Base-by-base conservation (phyloP, 495 filamentous ascomycete species). In the Tetracladium setigerum region DNA sequence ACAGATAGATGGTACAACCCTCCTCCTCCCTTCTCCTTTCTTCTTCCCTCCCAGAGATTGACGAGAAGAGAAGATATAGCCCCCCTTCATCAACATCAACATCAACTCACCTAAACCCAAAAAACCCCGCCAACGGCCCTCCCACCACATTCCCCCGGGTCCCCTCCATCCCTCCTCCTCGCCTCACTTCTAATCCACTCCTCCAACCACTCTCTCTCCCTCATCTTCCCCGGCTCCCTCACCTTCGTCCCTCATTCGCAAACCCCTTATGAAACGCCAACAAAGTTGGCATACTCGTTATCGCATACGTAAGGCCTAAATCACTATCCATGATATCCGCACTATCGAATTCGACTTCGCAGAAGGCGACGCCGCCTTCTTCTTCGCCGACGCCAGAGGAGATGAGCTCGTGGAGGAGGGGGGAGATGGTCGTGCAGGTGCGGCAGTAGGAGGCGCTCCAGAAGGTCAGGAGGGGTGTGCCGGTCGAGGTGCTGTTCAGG, bases 391-490 rank as follows among this genome's bases (percentile, higher is more conserved):
- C 64, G 0, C 73, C 69, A 9, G 74, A 69, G 49, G 77, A 66
- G 30, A 86, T 61, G 22, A 83, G 55, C 5, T 70, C 59, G 17
- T 61, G 54, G 1, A 87, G 15, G 8, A 83, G 53, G 5, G 81
- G 79, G 3, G 63, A 65, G 15, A 84, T 70, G 13, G 61, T 53
- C 19, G 65, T 66, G 62, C 82, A 87, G 8, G 74, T 76, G 7
- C 71, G 58, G 59, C 81, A 86, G 62, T 72, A 86, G 8, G 76
- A 78, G 1, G 83, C 72, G 1, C 79, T 84, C 83, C 83, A 87
- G 12, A 86, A 64, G 1, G 83, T 86, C 30, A 87, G 66, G 5
- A 87, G 65, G 5, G 82, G 77, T n/a, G 63, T 70, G 16, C 71
- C 63, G 8, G 68, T 65, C n/a, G 74, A 71, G 2, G 80, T 70